A percentile compares a stretch with the other conserved stretches of the same genome.
These are phyloP conservation scores for Clarireedia paspali DNA, from an alignment of 2,329 filamentous ascomycete genomes.

Conservation along the genomic window DNA sequence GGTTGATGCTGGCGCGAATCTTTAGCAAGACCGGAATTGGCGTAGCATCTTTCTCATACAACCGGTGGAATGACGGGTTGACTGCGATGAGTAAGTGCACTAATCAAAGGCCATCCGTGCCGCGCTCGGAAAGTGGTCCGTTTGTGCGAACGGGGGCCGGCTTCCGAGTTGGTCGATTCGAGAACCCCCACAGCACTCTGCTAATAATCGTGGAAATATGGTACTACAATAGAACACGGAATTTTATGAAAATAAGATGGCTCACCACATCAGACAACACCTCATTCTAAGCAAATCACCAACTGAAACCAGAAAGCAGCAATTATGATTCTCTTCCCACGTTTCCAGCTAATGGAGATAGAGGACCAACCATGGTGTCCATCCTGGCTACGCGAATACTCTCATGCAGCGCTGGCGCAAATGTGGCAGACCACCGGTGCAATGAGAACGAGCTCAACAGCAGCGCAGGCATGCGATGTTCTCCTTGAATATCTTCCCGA, in stretches of 20 bases:
- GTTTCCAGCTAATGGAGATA: background rate
- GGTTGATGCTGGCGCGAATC: no score
- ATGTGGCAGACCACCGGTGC: background rate
- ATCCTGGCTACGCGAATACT: background rate
- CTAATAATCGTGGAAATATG: no score
- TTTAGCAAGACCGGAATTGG: no score
- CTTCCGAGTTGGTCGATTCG: no score
- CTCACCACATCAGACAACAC: background rate
- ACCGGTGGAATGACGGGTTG: no score
- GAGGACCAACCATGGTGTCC: constrained; percentile 1
- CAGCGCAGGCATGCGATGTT: background rate
- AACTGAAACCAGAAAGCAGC: background rate
- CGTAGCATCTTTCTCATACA: no score
- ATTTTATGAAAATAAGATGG: background rate
- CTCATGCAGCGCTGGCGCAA: background rate
- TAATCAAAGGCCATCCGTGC: no score
- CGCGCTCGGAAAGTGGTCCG: no score
- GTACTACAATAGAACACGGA: background rate
- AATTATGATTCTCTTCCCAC: background rate
- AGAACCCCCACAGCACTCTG: no score
- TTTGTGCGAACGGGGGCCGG: no score
- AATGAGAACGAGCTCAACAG: background rate
- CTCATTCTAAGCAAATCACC: background rate
- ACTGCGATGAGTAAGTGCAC: no score
- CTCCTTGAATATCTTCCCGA: background rate